Base-by-base conservation (phyloP, 1,284 basidiomycete genomes). In the Sanghuangporus weigelae region DNA sequence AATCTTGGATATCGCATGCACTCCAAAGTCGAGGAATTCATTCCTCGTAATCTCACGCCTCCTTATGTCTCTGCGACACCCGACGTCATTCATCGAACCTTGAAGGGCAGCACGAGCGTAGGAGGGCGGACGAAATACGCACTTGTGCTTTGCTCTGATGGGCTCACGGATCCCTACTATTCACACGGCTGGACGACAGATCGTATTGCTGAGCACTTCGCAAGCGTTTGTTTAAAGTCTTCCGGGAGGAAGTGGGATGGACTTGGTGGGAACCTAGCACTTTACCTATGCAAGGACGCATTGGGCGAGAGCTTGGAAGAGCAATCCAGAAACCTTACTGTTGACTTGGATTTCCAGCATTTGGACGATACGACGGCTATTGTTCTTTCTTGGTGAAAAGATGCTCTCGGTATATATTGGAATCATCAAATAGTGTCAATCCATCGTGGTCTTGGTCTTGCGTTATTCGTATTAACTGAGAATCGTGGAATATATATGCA, bases 331-430 rank as follows among this genome's bases (percentile, higher is more conserved):
- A 78, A 80, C 66, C 71, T 89, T 54, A 86, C 85, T 8, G 78
- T 87, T 44, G 85, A 88, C 70, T 83, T 84, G 78, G 76, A 78
- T 53, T 79, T 78, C 44, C 78, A 79, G 66, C 88, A 86, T 84
- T 83, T 87, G 77, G 87, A 89, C 71, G 86, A 89, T 70, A 83
- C 84, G 19, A 88, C 85, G 0, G 77, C 87, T 40, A 66, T 87
- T 26, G 79, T 87, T 50, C 65, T 60, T 21, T 48, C 56, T 31
- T 62, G 60, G 60, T 60, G 39, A 59, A 14, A 31, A 31, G 26
- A 31, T 31, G 26, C 26, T 46, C 16, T 11, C 44, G 12, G 16
- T 19, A n/a, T 46, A 7, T 46, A 5, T 16, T 19, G 4, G 16
- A 46, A 2, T 7, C 44, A 21, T 5, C 26, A 31, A 3, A 31